Evolutionary conservation across 306 rosid species (phyloP), one percentile per base, ranked within the genome.

Genomic region (Quercus aquifolioides): DNA sequence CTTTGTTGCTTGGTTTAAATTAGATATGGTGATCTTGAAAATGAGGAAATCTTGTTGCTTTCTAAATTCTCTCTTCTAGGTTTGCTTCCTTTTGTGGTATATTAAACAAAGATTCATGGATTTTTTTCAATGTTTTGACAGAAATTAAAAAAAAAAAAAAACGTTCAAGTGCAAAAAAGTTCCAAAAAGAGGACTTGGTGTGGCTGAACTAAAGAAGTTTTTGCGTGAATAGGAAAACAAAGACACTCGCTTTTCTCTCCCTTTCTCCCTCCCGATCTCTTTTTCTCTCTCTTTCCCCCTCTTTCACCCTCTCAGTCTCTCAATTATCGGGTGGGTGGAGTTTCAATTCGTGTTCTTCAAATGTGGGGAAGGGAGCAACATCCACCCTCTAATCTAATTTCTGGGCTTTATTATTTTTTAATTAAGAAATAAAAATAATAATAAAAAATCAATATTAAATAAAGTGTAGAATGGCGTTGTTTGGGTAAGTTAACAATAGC

Each of bases 161-260:
- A 30, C 71, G 6, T 80, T 15, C 18, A 88, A 88, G 72, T 84
- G 88, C n/a, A 84, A 84, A 2, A 87, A 85, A 51, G 76, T 85
- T 3, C 92, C 97, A 1, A 86, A 87, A 81, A 81, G 97, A 87
- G 94, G 97, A 6, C 97, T 91, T 13, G 91, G 94, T 30, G 97
- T 93, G 6, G 94, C 92, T 0, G 90, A 89, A 57, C 90, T 93
- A 1, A 92, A 89, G 80, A 93, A 89, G 80, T 87, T 91, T 30
- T 68, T 89, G 43, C 84, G 86, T 73, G 91, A 93, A 11, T 88
- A 88, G 69, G 86, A 74, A 64, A 79, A 28, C 51, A 65, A 65
- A 65, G 71, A 65, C 46, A 14, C 69, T 63, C 0, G 80, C 0
- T 81, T 85, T 74, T 55, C 89, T 33, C 38, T 33, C 38, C 38